Conservation (phyloP, 129 eudicot genomes). For the Chrysanthemum makinoi region DNA sequence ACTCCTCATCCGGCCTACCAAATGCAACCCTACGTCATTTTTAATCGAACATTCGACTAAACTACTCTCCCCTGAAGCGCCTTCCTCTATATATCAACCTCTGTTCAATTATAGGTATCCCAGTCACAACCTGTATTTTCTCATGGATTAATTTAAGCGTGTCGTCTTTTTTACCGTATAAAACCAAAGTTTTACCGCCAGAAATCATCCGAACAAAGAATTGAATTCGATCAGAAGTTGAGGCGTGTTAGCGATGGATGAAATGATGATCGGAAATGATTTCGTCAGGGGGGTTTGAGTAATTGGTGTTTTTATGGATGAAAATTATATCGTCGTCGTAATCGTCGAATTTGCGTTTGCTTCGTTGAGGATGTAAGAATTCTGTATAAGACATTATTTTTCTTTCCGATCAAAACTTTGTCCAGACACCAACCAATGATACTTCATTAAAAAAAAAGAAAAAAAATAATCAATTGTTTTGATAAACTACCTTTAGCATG, state of each 20-base stretch:
- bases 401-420: too few species aligned
- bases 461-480: too few species aligned
- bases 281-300: constrained; percentile 34
- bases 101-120: constrained; percentile 57
- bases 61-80: constrained; percentile 66
- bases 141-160: constrained; percentile 48
- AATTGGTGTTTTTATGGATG: constrained; percentile 42
- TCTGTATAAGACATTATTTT: too few species aligned
- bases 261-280: constrained; percentile 22
- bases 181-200: constrained; percentile 40
- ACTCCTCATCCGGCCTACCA: constrained; percentile 73
- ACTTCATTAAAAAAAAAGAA: too few species aligned
- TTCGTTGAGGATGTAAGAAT: constrained; percentile 12
- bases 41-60: constrained; percentile 45
- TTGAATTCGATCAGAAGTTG: constrained; percentile 33
- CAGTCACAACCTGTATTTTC: constrained; percentile 37
- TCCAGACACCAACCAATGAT: too few species aligned
- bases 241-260: background rate
- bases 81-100: constrained; percentile 58
- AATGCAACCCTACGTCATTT: constrained; percentile 45
- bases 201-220: constrained; percentile 66
- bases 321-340: constrained; percentile 41
- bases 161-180: constrained; percentile 38
- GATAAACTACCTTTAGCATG: too few species aligned
- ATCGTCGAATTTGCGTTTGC: constrained; percentile 74